Conservation (phyloP, 768 basidiomycete species). For the Pholiota molesta region DNA sequence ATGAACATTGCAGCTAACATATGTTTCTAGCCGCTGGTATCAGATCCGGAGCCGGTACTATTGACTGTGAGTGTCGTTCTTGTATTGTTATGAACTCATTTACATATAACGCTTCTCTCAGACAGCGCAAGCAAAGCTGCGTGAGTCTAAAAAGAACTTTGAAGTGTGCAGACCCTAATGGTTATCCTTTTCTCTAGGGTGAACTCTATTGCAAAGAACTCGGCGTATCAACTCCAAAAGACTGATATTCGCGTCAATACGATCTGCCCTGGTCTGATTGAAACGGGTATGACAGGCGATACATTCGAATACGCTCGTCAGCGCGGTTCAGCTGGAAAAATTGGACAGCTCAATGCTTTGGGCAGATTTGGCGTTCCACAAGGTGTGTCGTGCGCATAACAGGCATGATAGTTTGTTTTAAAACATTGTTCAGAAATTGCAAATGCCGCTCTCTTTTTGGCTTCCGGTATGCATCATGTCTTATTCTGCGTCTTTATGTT, state of each 20-base stretch:
- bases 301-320: conserved; percentile 79
- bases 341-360: conserved; percentile 85
- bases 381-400: conserved; percentile 46
- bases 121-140: conserved; percentile 95
- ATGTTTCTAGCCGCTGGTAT: conserved; percentile 72
- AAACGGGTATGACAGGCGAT: conserved; percentile 87
- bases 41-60: conserved; percentile 77
- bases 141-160: conserved; percentile 45
- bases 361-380: conserved; percentile 82
- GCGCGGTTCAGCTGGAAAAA: conserved; percentile 71
- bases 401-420: conserved; percentile 1
- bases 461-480: conserved; percentile 64
- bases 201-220: conserved; percentile 84
- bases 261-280: conserved; percentile 90
- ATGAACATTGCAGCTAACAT: conserved; percentile 6
- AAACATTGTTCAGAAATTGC: conserved; percentile 70
- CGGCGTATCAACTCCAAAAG: conserved; percentile 77
- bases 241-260: conserved; percentile 88
- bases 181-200: conserved; percentile 52
- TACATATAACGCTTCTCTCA: conserved; percentile 26
- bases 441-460: conserved; percentile 81
- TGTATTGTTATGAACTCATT: background rate
- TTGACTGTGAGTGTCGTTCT: conserved; percentile 65
- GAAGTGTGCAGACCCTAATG: background rate
- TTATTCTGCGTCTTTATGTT: background rate